Percentiles rank a stretch among this genome's conserved stretches.
Evolutionary conservation across 2,329 filamentous ascomycete species (phyloP).

Genomic region (Zalaria sp.): DNA sequence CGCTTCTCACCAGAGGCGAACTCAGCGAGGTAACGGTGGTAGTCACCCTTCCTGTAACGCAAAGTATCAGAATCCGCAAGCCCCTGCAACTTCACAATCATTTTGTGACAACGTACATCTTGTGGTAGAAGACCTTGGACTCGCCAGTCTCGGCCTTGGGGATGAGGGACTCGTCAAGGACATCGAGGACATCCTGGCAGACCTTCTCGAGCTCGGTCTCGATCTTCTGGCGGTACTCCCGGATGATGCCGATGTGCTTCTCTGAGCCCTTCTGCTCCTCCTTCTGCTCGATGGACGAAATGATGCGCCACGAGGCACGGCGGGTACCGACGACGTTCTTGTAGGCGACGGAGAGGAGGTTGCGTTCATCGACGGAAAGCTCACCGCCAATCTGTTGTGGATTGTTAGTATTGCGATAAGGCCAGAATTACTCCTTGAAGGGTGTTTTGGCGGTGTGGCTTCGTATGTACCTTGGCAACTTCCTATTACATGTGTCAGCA

Average conservation of each 20-base stretch:
- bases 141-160: conserved; percentile 92
- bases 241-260: conserved; percentile 87
- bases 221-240: conserved; percentile 97
- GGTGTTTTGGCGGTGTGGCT: conserved; percentile 8
- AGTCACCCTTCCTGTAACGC: conserved; percentile 74
- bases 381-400: conserved; percentile 45
- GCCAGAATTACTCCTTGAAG: neutral
- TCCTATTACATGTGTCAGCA: conserved; percentile 41
- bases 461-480: conserved; percentile 68
- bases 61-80: neutral
- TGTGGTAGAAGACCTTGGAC: conserved; percentile 99
- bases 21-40: conserved; percentile 90
- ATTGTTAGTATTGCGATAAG: neutral
- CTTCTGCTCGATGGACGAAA: conserved; percentile 99
- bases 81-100: neutral
- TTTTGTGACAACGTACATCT: conserved; percentile 59
- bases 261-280: conserved; percentile 97
- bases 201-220: conserved; percentile 94
- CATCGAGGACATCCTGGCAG: conserved; percentile 94
- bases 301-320: conserved; percentile 98
- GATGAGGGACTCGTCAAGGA: conserved; percentile 85
- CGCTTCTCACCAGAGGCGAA: conserved; percentile 87
- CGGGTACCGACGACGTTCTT: conserved; percentile 99
- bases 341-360: conserved; percentile 96
- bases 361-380: conserved; percentile 58